These are phyloP conservation scores for Cymbomonas tetramitiformis DNA, from an alignment of 139 green algal genomes.

Conservation along the genomic window DNA sequence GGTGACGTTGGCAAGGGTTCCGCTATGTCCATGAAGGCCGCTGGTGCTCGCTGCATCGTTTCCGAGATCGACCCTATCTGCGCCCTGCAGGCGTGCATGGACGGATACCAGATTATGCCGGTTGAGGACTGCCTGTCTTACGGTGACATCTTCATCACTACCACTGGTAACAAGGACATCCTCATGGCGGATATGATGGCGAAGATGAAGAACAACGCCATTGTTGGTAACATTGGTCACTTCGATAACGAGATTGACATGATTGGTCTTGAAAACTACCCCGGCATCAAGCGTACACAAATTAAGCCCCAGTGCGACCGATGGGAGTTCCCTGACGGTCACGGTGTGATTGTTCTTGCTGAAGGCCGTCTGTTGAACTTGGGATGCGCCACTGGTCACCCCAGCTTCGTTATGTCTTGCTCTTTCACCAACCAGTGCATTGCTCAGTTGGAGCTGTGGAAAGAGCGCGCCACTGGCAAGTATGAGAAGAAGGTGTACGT, in stretches of 20 bases:
- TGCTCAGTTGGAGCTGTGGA: constrained; percentile 98
- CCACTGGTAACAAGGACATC: constrained; percentile 97
- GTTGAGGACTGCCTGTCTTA: constrained; percentile 71
- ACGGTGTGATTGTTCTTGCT: constrained; percentile 89
- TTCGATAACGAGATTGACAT: constrained; percentile 99
- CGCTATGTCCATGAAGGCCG: constrained; percentile 88
- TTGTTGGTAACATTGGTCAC: constrained; percentile 99
- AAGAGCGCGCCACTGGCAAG: constrained; percentile 74
- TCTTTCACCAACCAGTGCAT: constrained; percentile 99
- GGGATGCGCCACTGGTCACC: constrained; percentile 96
- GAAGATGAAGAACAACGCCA: constrained; percentile 99
- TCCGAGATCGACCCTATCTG: constrained; percentile 99
- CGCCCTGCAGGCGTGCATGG: constrained; percentile 90
- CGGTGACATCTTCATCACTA: constrained; percentile 96
- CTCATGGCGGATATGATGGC: constrained; percentile 90
- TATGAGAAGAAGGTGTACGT: constrained; percentile 99
- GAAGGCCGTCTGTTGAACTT: constrained; percentile 98
- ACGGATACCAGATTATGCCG: constrained; percentile 66
- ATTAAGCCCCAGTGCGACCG: constrained; percentile 90
- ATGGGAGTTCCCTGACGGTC: constrained; percentile 97
- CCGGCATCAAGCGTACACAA: constrained; percentile 90
- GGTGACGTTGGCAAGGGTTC: constrained; percentile 98
- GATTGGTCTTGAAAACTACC: constrained; percentile 65
- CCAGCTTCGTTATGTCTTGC: constrained; percentile 98
- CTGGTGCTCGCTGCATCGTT: constrained; percentile 75